Conservation (phyloP, 768 basidiomycete genomes). For the Crucibulum laeve region DNA sequence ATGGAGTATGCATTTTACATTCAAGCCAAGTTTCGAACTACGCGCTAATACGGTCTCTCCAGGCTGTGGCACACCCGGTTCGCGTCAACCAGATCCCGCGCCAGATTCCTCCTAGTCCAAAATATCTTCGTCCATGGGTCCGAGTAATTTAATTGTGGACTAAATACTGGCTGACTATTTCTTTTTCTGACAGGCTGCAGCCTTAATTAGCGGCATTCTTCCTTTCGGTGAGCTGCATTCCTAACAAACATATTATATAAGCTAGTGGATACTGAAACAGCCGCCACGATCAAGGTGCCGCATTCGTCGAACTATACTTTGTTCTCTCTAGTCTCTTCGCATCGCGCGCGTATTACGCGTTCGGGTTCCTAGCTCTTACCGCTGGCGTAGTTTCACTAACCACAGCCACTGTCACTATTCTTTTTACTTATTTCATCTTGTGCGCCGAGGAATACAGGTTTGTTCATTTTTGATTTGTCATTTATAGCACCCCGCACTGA, state of each 20-base stretch:
- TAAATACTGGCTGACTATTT: conserved; percentile 4
- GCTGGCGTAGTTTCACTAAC: conserved; percentile 80
- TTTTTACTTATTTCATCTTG: conserved; percentile 86
- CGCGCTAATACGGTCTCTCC: conserved; percentile 6
- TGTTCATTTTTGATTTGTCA: conserved; percentile 11
- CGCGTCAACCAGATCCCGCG: conserved; percentile 91
- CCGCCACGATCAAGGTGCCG: conserved; percentile 62
- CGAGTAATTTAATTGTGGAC: conserved; percentile 12
- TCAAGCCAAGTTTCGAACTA: background rate
- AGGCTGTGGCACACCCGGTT: conserved; percentile 80
- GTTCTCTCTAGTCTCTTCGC: conserved; percentile 90
- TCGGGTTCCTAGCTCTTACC: conserved; percentile 90
- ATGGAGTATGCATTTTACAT: conserved; percentile 56
- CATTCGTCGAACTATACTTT: conserved; percentile 93
- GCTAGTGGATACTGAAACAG: too few relatives aligned
- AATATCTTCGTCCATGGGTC: conserved; percentile 82
- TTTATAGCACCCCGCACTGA: too few relatives aligned
- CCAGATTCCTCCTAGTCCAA: conserved; percentile 88
- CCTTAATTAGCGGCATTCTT: conserved; percentile 83
- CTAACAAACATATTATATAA: background rate
- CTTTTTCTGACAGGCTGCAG: conserved; percentile 44
- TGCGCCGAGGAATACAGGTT: conserved; percentile 94
- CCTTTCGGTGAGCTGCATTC: conserved; percentile 65
- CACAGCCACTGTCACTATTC: conserved; percentile 86
- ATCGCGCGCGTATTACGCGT: conserved; percentile 90